phyloP scores from a whole-genome alignment of 2,329 filamentous ascomycete genomes.

The Pseudofabraea citricarpa region DNA sequence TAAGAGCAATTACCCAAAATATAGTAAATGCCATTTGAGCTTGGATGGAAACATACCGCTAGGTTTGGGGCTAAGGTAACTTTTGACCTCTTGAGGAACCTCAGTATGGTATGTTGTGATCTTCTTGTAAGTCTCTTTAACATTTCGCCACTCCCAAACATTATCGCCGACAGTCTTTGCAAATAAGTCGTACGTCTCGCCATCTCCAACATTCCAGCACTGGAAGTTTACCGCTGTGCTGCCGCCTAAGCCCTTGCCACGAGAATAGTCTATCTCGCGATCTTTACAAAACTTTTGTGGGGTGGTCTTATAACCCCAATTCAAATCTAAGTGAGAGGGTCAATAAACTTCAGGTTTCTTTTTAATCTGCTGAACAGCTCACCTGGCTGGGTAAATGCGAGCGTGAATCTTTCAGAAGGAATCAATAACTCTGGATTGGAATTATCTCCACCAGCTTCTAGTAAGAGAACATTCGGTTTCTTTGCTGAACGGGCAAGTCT shows the following conservation, averaged over 20 bases:
- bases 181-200: slow-evolving; percentile 60
- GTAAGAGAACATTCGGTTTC: slow-evolving; percentile 49
- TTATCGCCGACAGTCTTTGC: slow-evolving; percentile 50
- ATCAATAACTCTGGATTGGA: slow-evolving; percentile 41
- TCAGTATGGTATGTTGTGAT: slow-evolving; percentile 49
- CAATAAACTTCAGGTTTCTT: neutral
- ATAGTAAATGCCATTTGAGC: too few relatives aligned
- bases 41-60: slow-evolving; percentile 18
- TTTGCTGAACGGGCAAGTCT: slow-evolving; percentile 41
- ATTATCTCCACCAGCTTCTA: slow-evolving; percentile 53
- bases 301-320: slow-evolving; percentile 46
- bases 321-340: slow-evolving; percentile 38
- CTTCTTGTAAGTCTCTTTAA: slow-evolving; percentile 43
- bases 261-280: slow-evolving; percentile 42
- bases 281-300: slow-evolving; percentile 39
- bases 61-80: slow-evolving; percentile 41
- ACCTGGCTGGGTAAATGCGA: slow-evolving; percentile 34
- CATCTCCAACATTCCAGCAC: slow-evolving; percentile 48
- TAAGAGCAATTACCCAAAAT: too few relatives aligned
- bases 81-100: slow-evolving; percentile 31
- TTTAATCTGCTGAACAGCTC: neutral
- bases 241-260: slow-evolving; percentile 47
- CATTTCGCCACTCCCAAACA: slow-evolving; percentile 48
- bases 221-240: slow-evolving; percentile 50
- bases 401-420: slow-evolving; percentile 48